Conservation (phyloP, 208 protist species). For the Plasmodiophora brassicae region DNA sequence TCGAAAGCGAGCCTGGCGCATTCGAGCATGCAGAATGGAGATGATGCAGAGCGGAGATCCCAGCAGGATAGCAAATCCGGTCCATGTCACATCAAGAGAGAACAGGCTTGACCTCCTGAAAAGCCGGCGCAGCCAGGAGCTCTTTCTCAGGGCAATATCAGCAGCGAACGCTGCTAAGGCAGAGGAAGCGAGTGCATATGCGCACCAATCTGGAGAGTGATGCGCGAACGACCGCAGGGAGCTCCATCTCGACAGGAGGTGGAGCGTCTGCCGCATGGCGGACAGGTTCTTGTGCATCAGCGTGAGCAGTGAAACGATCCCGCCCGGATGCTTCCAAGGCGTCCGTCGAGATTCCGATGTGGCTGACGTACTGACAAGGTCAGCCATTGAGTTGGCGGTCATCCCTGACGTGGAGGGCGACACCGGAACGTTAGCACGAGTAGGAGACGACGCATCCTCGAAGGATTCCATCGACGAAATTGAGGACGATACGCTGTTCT, state of each 20-base stretch:
- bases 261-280: not conserved
- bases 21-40: not conserved
- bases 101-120: not conserved
- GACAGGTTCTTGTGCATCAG: not conserved
- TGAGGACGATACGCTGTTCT: no score
- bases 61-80: not conserved
- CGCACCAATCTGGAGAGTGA: not conserved
- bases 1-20: not conserved
- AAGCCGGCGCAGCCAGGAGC: not conserved
- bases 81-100: not conserved
- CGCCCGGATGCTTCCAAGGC: not conserved
- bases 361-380: no score
- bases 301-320: not conserved
- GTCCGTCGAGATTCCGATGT: no score
- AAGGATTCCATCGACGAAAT: no score
- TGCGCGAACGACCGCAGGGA: not conserved
- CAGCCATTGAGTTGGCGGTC: no score
- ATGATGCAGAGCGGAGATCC: not conserved
- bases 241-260: not conserved
- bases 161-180: not conserved
- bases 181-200: not conserved
- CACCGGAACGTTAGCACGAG: no score
- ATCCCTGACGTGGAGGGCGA: no score
- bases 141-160: not conserved
- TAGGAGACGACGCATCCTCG: no score